These are phyloP conservation scores for Keithomyces neogunnii DNA, from an alignment of 2,329 filamentous ascomycete genomes.

Conservation along the genomic window DNA sequence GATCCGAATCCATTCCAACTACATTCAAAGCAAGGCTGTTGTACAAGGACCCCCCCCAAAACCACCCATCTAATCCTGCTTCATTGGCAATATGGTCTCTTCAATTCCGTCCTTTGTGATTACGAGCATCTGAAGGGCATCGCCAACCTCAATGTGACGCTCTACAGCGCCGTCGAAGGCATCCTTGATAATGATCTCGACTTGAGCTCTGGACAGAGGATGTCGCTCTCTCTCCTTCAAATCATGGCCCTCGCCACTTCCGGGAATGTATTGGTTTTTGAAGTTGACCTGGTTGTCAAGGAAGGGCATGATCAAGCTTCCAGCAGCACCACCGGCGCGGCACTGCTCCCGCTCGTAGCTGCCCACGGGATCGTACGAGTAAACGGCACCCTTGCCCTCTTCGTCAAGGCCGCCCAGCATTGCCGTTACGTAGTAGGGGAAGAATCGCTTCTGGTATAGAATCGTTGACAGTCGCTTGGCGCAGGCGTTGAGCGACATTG, in stretches of 20 bases:
- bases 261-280: constrained; percentile 95
- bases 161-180: constrained; percentile 97
- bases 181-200: constrained; percentile 87
- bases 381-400: constrained; percentile 86
- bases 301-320: constrained; percentile 97
- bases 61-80: constrained; percentile 64
- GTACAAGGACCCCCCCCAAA: constrained; percentile 1
- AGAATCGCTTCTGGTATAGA: constrained; percentile 95
- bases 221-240: constrained; percentile 62
- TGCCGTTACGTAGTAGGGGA: constrained; percentile 95
- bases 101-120: constrained; percentile 83
- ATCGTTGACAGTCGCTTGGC: constrained; percentile 93
- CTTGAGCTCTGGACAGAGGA: constrained; percentile 63
- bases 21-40: constrained; percentile 3
- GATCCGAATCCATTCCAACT: constrained; percentile 2
- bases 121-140: constrained; percentile 90
- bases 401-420: constrained; percentile 93
- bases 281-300: constrained; percentile 99
- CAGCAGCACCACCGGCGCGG: constrained; percentile 83
- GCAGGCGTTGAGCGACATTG: constrained; percentile 89
- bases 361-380: constrained; percentile 96
- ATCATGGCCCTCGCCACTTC: constrained; percentile 74
- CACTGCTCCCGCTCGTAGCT: constrained; percentile 97
- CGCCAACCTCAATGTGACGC: constrained; percentile 97
- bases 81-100: constrained; percentile 75